Evolutionary conservation across 108 stramenopile genomes (phyloP).

Genomic region (Mayamaea pseudoterrestris): DNA sequence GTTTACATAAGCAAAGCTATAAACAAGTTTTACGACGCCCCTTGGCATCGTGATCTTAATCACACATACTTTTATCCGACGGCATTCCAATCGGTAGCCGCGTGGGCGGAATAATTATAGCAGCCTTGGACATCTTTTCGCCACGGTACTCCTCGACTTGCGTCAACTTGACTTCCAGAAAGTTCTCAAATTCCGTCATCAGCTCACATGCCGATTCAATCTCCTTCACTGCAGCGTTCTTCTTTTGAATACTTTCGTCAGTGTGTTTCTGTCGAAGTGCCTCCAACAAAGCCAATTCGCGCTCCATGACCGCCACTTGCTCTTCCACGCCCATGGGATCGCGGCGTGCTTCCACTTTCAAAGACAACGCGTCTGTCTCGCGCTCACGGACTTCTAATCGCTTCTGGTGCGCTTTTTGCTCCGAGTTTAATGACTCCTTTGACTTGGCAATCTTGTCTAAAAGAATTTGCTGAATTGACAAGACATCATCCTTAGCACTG

Average conservation of each 20-base stretch:
- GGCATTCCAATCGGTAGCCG: too few relatives aligned
- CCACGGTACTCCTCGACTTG: slow-evolving; percentile 28
- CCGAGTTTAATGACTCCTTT: slow-evolving; percentile 32
- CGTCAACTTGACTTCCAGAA: slow-evolving; percentile 12
- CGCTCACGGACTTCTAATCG: slow-evolving; percentile 40
- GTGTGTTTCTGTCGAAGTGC: slow-evolving; percentile 25
- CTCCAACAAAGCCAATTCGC: slow-evolving; percentile 45
- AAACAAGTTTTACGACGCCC: too few relatives aligned
- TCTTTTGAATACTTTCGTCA: slow-evolving; percentile 32
- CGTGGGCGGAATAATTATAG: too few relatives aligned
- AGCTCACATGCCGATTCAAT: slow-evolving; percentile 36
- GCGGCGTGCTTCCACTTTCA: slow-evolving; percentile 51
- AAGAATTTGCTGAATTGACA: slow-evolving; percentile 33
- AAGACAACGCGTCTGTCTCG: slow-evolving; percentile 49
- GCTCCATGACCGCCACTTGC: slow-evolving; percentile 38
- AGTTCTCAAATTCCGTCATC: slow-evolving; percentile 40
- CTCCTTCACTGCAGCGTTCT: slow-evolving; percentile 47
- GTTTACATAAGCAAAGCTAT: too few relatives aligned
- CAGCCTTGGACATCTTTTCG: slow-evolving; percentile 10
- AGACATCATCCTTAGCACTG: slow-evolving; percentile 25
- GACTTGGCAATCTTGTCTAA: slow-evolving; percentile 26
- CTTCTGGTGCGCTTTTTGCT: slow-evolving; percentile 38
- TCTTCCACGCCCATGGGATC: slow-evolving; percentile 67
- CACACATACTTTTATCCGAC: too few relatives aligned
- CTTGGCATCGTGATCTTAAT: too few relatives aligned